Base-by-base conservation (phyloP, 306 rosid species). In the Gastrolobium bilobum region DNA sequence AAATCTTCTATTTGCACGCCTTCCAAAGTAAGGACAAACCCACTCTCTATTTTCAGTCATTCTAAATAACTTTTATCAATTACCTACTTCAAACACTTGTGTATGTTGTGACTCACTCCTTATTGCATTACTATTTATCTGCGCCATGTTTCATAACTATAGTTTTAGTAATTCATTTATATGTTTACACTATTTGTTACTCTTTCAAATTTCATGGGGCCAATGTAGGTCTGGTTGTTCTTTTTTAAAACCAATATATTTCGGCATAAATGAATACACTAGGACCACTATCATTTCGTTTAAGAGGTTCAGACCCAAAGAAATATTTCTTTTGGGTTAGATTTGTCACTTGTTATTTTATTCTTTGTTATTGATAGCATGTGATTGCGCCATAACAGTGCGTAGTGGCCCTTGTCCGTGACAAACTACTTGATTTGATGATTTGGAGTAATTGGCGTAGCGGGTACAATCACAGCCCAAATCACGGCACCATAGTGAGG, bases 1-100 rank as follows among this genome's bases (percentile, higher is more conserved):
- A 73, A 96, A 93, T 85, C 99, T 96, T 83, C 96, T 96, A 61
- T 91, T 91, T 86, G 94, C 97, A 50, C 96, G 96, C 43, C 91
- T 80, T 72, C 99, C 99, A 50, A 96, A 96, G 99, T 96, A 86
- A 87, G 93, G 72, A 68, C 69, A 37, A 68, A 39, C 29, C 54
- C 66, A 57, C 54, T 80, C 68, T 81, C 38, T 82, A 39, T 60
- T n/a, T 34, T 38, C 64, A 0, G 47, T 60, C 56, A 44, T 66
- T 72, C 65, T 58, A 20, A 33, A n/a, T 66, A 60, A 54, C 2
- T 51, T 76, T 13, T 75, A 31, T 46, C 60, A 7, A 51, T 67
- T 29, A 75, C 40, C 50, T 71, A 26, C 73, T 76, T 57, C 56
- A 68, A 68, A 20, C 79, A 71, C 48, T 58, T 7, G 2, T 61